Evolutionary conservation across 805 yeast species (phyloP).

Genomic region (Yarrowia keelungensis): DNA sequence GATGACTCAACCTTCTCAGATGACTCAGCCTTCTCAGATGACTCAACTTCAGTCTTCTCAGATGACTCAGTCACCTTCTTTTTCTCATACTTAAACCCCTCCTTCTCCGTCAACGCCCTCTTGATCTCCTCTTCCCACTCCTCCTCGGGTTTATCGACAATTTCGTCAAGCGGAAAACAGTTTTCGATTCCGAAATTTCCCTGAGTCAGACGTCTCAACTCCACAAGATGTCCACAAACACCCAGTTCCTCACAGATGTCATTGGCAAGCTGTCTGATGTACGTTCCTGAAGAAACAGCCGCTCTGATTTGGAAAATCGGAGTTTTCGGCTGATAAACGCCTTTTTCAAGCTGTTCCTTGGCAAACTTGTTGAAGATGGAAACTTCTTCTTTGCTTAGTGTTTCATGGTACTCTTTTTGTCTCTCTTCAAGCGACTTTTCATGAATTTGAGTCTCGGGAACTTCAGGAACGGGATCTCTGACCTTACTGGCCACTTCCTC

Average conservation of each 20-base stretch:
- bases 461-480: constrained; percentile 40
- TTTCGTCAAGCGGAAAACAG: constrained; percentile 71
- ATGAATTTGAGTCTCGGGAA: constrained; percentile 12
- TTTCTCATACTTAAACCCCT: constrained; percentile 21
- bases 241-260: constrained; percentile 85
- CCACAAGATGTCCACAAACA: constrained; percentile 87
- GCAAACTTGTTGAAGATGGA: constrained; percentile 52
- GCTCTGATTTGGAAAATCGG: constrained; percentile 71
- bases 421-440: constrained; percentile 30
- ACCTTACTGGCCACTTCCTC: constrained; percentile 34
- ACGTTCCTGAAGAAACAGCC: constrained; percentile 92
- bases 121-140: constrained; percentile 59
- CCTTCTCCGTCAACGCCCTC: constrained; percentile 16
- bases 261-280: constrained; percentile 86
- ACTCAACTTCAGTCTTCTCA: background rate
- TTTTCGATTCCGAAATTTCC: constrained; percentile 82
- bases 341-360: constrained; percentile 60
- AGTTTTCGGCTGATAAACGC: constrained; percentile 34
- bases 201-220: constrained; percentile 74
- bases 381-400: constrained; percentile 49
- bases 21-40: background rate
- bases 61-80: background rate
- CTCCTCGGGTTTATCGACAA: constrained; percentile 63
- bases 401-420: constrained; percentile 48
- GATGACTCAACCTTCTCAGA: background rate